A percentile compares a stretch with the other conserved stretches of the same genome.
Evolutionary conservation across 306 rosid species (phyloP).

Genomic region (Castanopsis chinensis): DNA sequence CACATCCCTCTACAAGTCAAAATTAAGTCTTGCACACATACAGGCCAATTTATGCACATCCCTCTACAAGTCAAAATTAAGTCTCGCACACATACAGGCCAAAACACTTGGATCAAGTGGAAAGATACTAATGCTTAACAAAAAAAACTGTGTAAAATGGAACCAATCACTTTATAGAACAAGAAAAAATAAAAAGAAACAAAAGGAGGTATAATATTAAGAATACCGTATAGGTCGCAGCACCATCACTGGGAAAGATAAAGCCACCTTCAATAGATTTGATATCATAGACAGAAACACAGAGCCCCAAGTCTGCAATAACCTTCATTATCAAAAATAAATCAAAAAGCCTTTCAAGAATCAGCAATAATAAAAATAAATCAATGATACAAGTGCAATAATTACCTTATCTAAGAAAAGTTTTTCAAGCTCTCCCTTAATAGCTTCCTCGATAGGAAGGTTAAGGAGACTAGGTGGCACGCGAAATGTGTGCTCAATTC

Average conservation of each 20-base stretch:
- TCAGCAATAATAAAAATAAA: constrained; percentile 6
- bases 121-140: too few species aligned
- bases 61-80: too few species aligned
- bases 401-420: constrained; percentile 76
- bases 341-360: constrained; percentile 12
- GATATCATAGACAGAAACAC: constrained; percentile 72
- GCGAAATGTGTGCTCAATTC: constrained; percentile 63
- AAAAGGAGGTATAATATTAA: neutral
- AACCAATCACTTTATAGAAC: too few species aligned
- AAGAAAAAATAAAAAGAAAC: neutral
- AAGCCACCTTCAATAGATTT: constrained; percentile 66
- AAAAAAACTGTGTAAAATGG: too few species aligned
- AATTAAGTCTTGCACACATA: too few species aligned
- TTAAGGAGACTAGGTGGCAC: constrained; percentile 64
- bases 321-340: constrained; percentile 44
- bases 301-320: constrained; percentile 76
- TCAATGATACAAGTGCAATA: neutral
- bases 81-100: too few species aligned
- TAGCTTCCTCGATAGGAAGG: constrained; percentile 60
- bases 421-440: constrained; percentile 65
- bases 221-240: constrained; percentile 72
- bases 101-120: too few species aligned
- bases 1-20: too few species aligned
- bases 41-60: too few species aligned
- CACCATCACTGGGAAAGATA: constrained; percentile 69